Evolutionary conservation across 352 stramenopile species (phyloP), one percentile per base, ranked within the genome.

Genomic region (Globisporangium spiculum): DNA sequence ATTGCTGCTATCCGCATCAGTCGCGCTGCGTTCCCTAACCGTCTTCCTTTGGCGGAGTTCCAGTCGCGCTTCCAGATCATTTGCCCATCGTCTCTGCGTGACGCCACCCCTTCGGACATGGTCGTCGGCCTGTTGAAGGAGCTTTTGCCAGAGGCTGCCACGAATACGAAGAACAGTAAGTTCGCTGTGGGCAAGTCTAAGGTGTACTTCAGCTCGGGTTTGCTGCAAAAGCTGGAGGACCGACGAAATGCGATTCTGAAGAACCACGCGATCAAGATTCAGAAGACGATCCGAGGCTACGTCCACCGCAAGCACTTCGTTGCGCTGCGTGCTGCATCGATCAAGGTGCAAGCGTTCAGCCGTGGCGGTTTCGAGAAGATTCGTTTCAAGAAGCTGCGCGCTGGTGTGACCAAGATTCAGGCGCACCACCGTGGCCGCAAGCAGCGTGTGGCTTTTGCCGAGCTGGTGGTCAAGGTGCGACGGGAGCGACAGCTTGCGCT

Each of bases 171-270:
- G 71, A 94, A 94, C 79, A 80, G 67, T 46, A 88, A 84, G 63
- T 94, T 94, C 58, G 87, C 87, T 4, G 84, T 94, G 26, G 87
- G 87, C 65, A 88, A 82, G 67, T 79, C 77, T 34, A 94, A 93
- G 71, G 87, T 94, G 2, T 94, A 92, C 82, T 93, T 94, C 65
- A 94, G 88, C 64, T 91, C 92, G 6, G 94, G 94, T 62, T 72
- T 97, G 62, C 72, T 98, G 46, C 93, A 98, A 79, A 78, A 86
- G 69, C 81, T 98, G 16, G 96, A 98, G 75, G 88, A 94, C 67
- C 82, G 83, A 20, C 84, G 86, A 22, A 91, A 92, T 66, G 72
- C 80, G 52, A 88, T 94, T 53, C 69, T 94, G 3, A 90, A 88
- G 65, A 74, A 89, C 46, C 78, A 92, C 59, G 86, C 86, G n/a